Evolutionary conservation across 371 early-diverging fungal species (phyloP), one percentile per base, ranked within the genome.

Genomic region (Actinomortierella wolfii): DNA sequence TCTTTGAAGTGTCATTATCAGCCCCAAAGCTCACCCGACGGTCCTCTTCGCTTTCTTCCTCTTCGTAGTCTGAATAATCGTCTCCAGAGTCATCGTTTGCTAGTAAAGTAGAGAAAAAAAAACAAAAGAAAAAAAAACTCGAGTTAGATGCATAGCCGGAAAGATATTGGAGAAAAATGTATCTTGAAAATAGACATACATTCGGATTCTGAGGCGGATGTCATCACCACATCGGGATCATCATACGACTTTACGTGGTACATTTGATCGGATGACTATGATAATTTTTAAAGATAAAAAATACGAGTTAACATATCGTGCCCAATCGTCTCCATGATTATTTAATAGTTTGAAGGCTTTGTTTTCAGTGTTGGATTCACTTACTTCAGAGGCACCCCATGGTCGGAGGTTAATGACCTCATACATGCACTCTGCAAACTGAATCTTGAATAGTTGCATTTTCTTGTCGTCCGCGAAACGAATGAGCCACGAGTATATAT

Each of bases 401-500:
- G 74, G 51, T 20, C 69, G 60, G 21, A 78, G 73, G 62, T 86
- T 87, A 23, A 82, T 57, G 1, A 80, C 57, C 65, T 91, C 92
- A 54, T 86, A 91, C 52, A 86, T 83, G 55, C 89, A 89, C 56
- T 84, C 79, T 17, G 84, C 83, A 58, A 89, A 81, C 2, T 78
- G 75, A 26, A 76, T 77, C 39, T 81, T 85, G 67, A 92, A 80
- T 29, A 65, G 71, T 14, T 75, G 66, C 18, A 81, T 69, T 17
- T 66, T 59, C n/a, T 61, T 77, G 15, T 55, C 59, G 44, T 79
- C 81, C 9, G 64, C 51, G 43, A 92, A 88, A 6, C 78, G 78
- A 29, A 94, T 53, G 34, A 89, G 82, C 78, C 86, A 91, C 11
- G 94, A 91, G 63, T 84, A 90, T 6, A 86, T 81, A 13, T 60